A percentile compares a stretch with the other conserved stretches of the same genome.
Evolutionary conservation across 2,329 filamentous ascomycete genomes (phyloP).

Genomic region (Scorias spongiosa): DNA sequence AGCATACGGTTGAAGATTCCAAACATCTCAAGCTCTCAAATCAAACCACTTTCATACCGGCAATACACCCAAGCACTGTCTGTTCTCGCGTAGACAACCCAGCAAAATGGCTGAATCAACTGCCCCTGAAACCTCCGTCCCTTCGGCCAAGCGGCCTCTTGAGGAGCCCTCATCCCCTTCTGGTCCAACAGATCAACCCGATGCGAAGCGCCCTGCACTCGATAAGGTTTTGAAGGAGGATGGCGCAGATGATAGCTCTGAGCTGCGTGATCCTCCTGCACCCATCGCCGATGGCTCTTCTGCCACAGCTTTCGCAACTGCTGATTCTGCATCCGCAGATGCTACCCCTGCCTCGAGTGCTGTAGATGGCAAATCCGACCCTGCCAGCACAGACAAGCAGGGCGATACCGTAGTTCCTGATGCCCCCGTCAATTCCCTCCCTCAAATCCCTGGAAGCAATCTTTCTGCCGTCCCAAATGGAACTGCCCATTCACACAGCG

Average conservation of each 20-base stretch:
- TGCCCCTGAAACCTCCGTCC: constrained; percentile 32
- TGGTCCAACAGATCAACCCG: constrained; percentile 78
- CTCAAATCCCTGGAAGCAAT: constrained; percentile 15
- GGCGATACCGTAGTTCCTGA: constrained; percentile 56
- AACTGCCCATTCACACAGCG: constrained; percentile 34
- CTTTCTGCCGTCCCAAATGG: constrained; percentile 38
- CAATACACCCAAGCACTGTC: too few relatives aligned
- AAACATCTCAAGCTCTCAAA: too few relatives aligned
- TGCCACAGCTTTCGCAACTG: constrained; percentile 27
- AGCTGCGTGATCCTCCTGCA: constrained; percentile 5
- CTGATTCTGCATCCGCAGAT: not conserved
- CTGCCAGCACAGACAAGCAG: constrained; percentile 40
- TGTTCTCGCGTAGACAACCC: too few relatives aligned
- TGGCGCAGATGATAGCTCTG: constrained; percentile 33
- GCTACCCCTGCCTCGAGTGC: not conserved
- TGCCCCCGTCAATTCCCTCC: constrained; percentile 25
- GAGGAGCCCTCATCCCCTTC: constrained; percentile 95
- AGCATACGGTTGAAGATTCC: not conserved
- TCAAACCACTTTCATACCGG: too few relatives aligned
- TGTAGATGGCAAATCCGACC: constrained; percentile 6
- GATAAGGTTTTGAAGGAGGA: constrained; percentile 73
- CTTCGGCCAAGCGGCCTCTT: constrained; percentile 79
- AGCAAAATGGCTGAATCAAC: constrained; percentile 1
- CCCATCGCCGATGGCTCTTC: constrained; percentile 11
- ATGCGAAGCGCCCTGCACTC: constrained; percentile 89